Base-by-base conservation (phyloP, 768 basidiomycete species). In the Nidula microcarpa region DNA sequence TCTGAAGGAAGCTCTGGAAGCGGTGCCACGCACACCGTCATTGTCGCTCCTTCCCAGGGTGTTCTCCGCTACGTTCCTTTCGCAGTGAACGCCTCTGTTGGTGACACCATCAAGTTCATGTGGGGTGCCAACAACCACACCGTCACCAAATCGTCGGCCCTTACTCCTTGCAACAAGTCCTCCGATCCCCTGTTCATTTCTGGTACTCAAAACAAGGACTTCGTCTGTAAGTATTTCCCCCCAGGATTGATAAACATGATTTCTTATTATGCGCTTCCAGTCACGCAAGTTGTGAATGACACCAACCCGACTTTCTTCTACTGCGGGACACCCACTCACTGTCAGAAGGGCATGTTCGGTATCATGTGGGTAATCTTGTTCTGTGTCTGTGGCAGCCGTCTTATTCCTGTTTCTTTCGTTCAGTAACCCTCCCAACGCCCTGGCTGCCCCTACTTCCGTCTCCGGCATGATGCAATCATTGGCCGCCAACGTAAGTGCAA, bases 261-360 rank as follows among this genome's bases (percentile, higher is more conserved):
- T 14, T 41, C 16, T 46, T 35, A 47, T 56, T 57, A 65, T 62
- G 55, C 57, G 64, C 37, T n/a, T 51, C 35, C 48, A 83, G 83
- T 89, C 77, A 79, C 77, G 45, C 82, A 86, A 69, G 76, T 80
- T 52, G 81, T 91, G 67, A 90, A 89, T 68, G 77, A 81, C 68
- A 89, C 87, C 49, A 76, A 82, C 61, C 78, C 87, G n/a, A 76
- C 75, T 51, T 90, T 78, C 81, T 89, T 75, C 82, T 86, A 84
- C 75, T 92, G 89, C 68, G 82, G 72, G 56, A 80, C 81, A 46
- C 81, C 86, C 43, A 69, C 60, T 52, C 90, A 93, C 66, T 92
- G 91, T 66, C 67, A 81, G 64, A 85, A 88, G 77, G 91, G 89
- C 61, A 92, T 92, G 89, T 92, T 89, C 65, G 89, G 87, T 71